Conservation (phyloP, 129 eudicot genomes). For the Helianthus annuus region DNA sequence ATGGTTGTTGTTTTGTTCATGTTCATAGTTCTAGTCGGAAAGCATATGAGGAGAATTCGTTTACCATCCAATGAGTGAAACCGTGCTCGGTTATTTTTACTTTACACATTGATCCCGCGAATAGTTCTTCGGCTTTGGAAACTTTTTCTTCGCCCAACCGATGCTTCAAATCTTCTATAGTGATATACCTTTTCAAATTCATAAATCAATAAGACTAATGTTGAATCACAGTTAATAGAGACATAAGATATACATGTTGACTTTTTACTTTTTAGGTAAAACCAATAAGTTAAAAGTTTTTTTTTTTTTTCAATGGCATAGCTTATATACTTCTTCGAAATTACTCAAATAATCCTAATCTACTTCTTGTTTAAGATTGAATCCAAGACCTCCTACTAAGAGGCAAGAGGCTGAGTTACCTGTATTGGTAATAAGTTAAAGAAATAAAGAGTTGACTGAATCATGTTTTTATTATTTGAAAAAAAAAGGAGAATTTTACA, state of each 20-base stretch:
- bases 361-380: no score
- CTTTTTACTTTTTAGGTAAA: not conserved
- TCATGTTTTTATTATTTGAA: no score
- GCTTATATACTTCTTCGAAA: no score
- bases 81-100: not conserved
- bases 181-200: slow-evolving; percentile 19
- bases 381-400: no score
- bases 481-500: no score
- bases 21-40: not conserved
- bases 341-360: no score
- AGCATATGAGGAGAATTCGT: not conserved
- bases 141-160: slow-evolving; percentile 10
- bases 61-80: slow-evolving; percentile 29
- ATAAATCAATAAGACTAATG: not conserved
- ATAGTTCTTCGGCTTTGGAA: slow-evolving; percentile 3
- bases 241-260: not conserved
- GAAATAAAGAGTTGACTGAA: no score
- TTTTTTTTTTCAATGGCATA: no score
- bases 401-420: no score
- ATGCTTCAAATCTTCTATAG: slow-evolving; percentile 8
- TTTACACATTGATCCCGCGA: slow-evolving; percentile 22
- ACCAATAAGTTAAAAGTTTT: no score
- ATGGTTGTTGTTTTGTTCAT: not conserved
- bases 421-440: no score
- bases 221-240: not conserved